Conservation (phyloP, 495 filamentous ascomycete genomes). For the Hypoxylon subgilvum region DNA sequence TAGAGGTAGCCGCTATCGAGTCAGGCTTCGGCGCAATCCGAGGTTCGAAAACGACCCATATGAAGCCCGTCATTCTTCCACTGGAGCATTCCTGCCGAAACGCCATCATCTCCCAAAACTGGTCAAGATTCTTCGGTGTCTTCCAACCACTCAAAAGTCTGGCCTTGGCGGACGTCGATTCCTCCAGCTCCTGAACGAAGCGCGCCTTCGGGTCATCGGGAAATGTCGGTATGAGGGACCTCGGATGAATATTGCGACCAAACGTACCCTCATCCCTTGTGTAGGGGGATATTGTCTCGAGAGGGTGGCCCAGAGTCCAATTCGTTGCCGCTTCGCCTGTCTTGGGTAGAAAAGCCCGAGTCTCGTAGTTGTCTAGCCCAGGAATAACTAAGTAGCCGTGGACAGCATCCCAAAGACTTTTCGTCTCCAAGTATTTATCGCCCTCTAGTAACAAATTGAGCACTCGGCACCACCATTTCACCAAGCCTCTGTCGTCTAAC, state of each 20-base stretch:
- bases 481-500: slow-evolving; percentile 84
- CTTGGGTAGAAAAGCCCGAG: slow-evolving; percentile 61
- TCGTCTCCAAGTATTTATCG: slow-evolving; percentile 37
- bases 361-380: slow-evolving; percentile 79
- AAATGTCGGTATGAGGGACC: slow-evolving; percentile 86
- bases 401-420: slow-evolving; percentile 45
- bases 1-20: slow-evolving; percentile 1
- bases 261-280: slow-evolving; percentile 59
- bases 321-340: slow-evolving; percentile 51
- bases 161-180: slow-evolving; percentile 65
- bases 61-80: slow-evolving; percentile 87
- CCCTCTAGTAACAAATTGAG: slow-evolving; percentile 74
- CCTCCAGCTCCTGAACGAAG: slow-evolving; percentile 87
- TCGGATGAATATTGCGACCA: slow-evolving; percentile 63
- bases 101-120: slow-evolving; percentile 99
- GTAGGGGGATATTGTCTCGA: slow-evolving; percentile 67
- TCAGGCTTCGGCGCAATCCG: not conserved
- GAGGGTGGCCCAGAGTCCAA: slow-evolving; percentile 63
- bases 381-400: slow-evolving; percentile 86
- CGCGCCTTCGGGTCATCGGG: slow-evolving; percentile 96
- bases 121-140: slow-evolving; percentile 78
- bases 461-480: slow-evolving; percentile 94
- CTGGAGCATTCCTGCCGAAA: slow-evolving; percentile 95
- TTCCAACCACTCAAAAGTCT: slow-evolving; percentile 69
- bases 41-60: slow-evolving; percentile 85